A percentile compares a stretch with the other conserved stretches of the same genome.
Evolutionary conservation across 2,329 filamentous ascomycete species (phyloP).

Genomic region (Alternaria sp.): DNA sequence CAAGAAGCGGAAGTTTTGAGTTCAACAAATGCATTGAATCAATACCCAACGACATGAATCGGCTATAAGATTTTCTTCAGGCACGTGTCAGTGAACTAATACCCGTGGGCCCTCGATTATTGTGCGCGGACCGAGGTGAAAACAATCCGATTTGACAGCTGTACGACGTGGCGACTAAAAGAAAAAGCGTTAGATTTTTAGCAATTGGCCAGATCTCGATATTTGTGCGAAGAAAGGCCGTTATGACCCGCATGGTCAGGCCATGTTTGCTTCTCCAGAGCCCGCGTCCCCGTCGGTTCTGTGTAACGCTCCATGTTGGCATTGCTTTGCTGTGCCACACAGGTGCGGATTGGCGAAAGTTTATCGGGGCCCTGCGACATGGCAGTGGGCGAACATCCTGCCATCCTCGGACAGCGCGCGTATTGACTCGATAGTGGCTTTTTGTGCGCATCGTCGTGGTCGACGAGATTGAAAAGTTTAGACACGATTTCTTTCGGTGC

Average conservation of each 20-base stretch:
- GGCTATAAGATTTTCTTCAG: conserved; percentile 3
- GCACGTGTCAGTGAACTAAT: conserved; percentile 2
- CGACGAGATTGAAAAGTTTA: conserved; percentile 10
- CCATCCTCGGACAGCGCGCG: conserved; percentile 11
- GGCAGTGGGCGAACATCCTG: conserved; percentile 5
- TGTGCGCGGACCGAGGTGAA: conserved; percentile 10
- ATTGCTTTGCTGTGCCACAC: conserved; percentile 31
- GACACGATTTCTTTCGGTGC: conserved; percentile 6
- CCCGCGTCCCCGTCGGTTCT: conserved; percentile 9
- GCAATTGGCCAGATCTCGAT: conserved; percentile 8
- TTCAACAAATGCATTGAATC: conserved; percentile 9
- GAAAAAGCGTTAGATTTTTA: conserved; percentile 3
- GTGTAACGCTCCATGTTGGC: conserved; percentile 10
- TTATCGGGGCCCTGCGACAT: conserved; percentile 12
- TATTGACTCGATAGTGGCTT: conserved; percentile 27
- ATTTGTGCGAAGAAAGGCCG: conserved; percentile 14
- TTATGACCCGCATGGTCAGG: conserved; percentile 17
- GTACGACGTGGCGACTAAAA: conserved; percentile 5
- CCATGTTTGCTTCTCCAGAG: conserved; percentile 9
- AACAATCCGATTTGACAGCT: conserved; percentile 8
- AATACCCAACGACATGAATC: conserved; percentile 18
- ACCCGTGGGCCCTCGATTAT: not conserved
- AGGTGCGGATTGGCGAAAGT: conserved; percentile 20
- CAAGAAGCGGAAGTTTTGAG: conserved; percentile 62
- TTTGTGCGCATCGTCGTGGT: conserved; percentile 11